Base-by-base conservation (phyloP, 116 monocot genomes). In the Iris pallida region DNA sequence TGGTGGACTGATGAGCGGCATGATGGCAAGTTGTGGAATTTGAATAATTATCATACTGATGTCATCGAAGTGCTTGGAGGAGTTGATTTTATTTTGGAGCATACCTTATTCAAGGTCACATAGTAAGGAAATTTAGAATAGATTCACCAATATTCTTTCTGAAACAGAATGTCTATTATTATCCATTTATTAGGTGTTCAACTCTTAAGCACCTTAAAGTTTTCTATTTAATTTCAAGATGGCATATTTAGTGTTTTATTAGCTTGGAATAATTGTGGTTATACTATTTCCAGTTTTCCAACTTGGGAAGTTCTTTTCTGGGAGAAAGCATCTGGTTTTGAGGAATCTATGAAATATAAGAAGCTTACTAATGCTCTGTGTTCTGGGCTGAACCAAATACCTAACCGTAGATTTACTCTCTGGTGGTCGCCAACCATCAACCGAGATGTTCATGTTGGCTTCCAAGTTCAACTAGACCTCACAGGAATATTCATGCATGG, bases 391-490 rank as follows among this genome's bases (percentile, higher is more conserved):
- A 97, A 97, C 77, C 97, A 97, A 76, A 97, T 97, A 46, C 97
- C 97, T 5, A 97, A 97, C 55, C 92, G 97, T 73, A 76, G 97
- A 56, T 97, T 97, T 63, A 97, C 97, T 13, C 71, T 97, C 6
- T 97, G 97, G 97, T 97, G 97, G 97, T 97, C 97, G 17, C 97
- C 97, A 64, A 97, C 97, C 40, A 92, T 97, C 63, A 97, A 97
- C 66, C 78, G 97, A 65, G 97, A 97, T 83, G 97, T 97, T 55
- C 92, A 97, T 82, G 97, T 97, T 2, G 97, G 97, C 20, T 97
- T 97, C 71, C 97, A 97, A 72, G 97, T 97, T 59, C 97, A 97
- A 63, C 75, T 97, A 47, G 97, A 97, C 78, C 85, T 92, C 9
- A 97, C 97, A 47, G 97, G 97, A 65, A 97, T 97, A 73, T 97